A percentile compares a stretch with the other conserved stretches of the same genome.
Conservation (phyloP, 805 yeast species). For the Sungouiella thailandica region DNA sequence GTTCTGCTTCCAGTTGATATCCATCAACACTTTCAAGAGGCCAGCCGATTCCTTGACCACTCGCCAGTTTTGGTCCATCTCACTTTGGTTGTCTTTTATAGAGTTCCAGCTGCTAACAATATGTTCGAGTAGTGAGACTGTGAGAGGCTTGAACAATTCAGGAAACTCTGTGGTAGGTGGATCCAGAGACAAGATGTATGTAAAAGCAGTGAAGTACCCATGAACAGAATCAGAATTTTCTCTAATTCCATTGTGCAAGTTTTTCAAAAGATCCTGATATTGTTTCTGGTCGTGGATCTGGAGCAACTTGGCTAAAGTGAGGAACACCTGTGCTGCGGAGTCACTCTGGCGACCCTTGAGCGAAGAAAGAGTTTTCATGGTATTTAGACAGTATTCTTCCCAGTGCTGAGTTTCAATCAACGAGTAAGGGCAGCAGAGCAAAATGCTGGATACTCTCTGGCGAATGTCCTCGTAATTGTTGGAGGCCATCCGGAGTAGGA, state of each 20-base stretch:
- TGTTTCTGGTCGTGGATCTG: conserved; percentile 3
- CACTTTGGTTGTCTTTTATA: conserved; percentile 40
- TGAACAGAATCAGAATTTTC: conserved; percentile 46
- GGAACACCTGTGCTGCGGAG: conserved; percentile 68
- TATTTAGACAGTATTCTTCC: too few species aligned
- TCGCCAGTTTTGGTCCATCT: conserved; percentile 69
- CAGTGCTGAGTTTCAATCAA: neutral
- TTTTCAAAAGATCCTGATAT: conserved; percentile 1
- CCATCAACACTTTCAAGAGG: conserved; percentile 45
- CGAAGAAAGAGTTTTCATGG: conserved; percentile 24
- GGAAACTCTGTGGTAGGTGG: neutral
- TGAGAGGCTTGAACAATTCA: conserved; percentile 2
- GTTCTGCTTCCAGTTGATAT: conserved; percentile 6
- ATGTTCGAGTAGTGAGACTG: conserved; percentile 15
- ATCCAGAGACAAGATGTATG: conserved; percentile 30
- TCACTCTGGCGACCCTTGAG: conserved; percentile 64
- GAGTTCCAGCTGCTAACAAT: conserved; percentile 38
- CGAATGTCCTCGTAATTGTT: conserved; percentile 80
- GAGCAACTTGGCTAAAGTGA: conserved; percentile 36
- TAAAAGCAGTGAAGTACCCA: conserved; percentile 63
- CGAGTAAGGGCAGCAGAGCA: too few species aligned
- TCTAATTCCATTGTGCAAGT: conserved; percentile 16
- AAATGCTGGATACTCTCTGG: too few species aligned
- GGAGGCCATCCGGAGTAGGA: conserved; percentile 56
- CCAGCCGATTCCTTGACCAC: conserved; percentile 70